These are phyloP conservation scores for Aphanomyces astaci DNA, from an alignment of 352 stramenopile genomes.

Conservation along the genomic window DNA sequence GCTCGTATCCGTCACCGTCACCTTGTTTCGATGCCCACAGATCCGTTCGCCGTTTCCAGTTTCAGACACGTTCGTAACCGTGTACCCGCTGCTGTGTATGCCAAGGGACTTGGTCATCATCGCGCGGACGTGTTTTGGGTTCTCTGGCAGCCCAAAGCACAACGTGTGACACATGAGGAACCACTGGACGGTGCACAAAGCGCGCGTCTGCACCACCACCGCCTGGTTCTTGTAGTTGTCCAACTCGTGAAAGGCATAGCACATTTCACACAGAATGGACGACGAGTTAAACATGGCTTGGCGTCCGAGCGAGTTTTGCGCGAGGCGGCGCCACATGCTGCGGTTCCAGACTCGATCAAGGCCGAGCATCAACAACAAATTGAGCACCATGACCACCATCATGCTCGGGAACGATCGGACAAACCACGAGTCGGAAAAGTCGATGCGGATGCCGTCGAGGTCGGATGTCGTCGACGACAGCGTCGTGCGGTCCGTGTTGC, in stretches of 20 bases:
- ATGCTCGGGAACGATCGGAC: neutral
- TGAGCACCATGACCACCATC: conserved; percentile 4
- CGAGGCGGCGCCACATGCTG: neutral
- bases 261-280: conserved; percentile 14
- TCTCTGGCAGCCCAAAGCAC: conserved; percentile 20
- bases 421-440: conserved; percentile 3
- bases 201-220: neutral
- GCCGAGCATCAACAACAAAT: neutral
- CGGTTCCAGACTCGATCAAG: neutral
- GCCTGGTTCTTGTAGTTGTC: neutral
- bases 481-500: neutral
- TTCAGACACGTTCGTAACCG: no score
- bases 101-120: neutral
- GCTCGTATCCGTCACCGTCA: no score
- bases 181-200: conserved; percentile 15
- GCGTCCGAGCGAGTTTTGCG: neutral
- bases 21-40: no score
- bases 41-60: no score
- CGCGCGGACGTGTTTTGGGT: neutral
- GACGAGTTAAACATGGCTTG: conserved; percentile 16
- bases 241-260: neutral
- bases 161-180: conserved; percentile 15
- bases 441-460: conserved; percentile 6
- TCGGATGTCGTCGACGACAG: neutral
- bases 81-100: no score